Evolutionary conservation across 805 yeast genomes (phyloP).

Genomic region (Wickerhamomyces canadensis): DNA sequence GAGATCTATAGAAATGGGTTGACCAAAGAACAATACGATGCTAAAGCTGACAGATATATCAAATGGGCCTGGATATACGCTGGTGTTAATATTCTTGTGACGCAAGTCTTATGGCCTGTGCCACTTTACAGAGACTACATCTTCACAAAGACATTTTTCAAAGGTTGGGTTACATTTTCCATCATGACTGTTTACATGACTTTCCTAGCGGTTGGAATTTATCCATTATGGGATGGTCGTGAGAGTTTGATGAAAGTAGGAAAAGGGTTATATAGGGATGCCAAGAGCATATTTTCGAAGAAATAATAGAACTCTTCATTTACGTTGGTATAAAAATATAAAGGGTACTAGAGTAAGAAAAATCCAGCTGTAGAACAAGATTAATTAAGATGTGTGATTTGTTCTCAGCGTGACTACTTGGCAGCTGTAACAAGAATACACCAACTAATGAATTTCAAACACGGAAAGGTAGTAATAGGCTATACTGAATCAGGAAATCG

Average conservation of each 20-base stretch:
- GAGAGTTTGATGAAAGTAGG: background rate
- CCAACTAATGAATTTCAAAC: too few species aligned
- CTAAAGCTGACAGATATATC: constrained; percentile 14
- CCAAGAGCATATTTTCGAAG: constrained; percentile 77
- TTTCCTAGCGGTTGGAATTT: constrained; percentile 28
- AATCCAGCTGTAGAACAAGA: too few species aligned
- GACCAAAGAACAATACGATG: constrained; percentile 4
- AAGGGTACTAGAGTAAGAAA: too few species aligned
- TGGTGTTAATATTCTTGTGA: constrained; percentile 23
- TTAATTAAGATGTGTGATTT: too few species aligned
- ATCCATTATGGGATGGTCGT: constrained; percentile 31
- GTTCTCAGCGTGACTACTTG: too few species aligned
- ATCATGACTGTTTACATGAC: constrained; percentile 35
- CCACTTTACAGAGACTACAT: constrained; percentile 37
- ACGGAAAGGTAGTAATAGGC: too few species aligned
- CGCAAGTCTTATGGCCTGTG: constrained; percentile 36
- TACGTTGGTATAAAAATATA: constrained; percentile 29
- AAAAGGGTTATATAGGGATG: background rate
- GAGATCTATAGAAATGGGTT: constrained; percentile 1
- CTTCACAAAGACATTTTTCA: constrained; percentile 31
- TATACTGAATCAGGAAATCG: too few species aligned
- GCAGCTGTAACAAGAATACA: too few species aligned
- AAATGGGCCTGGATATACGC: constrained; percentile 27
- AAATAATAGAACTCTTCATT: constrained; percentile 24
- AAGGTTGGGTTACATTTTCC: constrained; percentile 33